Evolutionary conservation across 176 grass and related monocot genomes (phyloP), one percentile per base, ranked within the genome.

Genomic region (Neostapfia colusana): DNA sequence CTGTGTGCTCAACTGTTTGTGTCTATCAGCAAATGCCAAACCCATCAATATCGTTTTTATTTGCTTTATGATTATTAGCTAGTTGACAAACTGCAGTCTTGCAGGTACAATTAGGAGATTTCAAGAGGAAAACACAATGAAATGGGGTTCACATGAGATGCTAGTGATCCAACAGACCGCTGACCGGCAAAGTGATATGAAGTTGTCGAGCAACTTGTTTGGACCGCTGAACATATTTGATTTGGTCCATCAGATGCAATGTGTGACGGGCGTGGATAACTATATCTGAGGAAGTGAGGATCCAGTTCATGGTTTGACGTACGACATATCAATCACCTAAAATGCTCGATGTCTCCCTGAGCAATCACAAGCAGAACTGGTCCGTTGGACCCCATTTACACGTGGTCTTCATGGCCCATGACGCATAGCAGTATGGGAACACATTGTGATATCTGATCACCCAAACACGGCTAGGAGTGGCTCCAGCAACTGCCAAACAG

Each of bases 71-170:
- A 59, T 45, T 62, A 12, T 31, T 15, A 18, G 5, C 18, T 45
- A 75, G 39, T 34, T 75, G 24, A n/a, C n/a, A n/a, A n/a, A n/a
- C n/a, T n/a, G n/a, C n/a, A n/a, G n/a, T n/a, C n/a, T n/a, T n/a
- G n/a, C n/a, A n/a, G n/a, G n/a, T n/a, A n/a, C n/a, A n/a, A n/a
- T n/a, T n/a, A n/a, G n/a, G n/a, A 49, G 42, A 77, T 2, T 38
- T 18, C 38, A 82, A 45, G 15, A 60, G n/a, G 84, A 81, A 81
- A 43, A 59, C 20, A 15, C 20, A 12, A 40, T 6, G 20, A 77
- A 70, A 45, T 57, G 13, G 65, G 77, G 65, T 37, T 75, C 65
- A 81, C 57, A 77, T 65, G 54, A 69, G 51, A 70, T 81, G 65
- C 65, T 65, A 1, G 53, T 69, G 20, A 70, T 64, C 65, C 51